Evolutionary conservation across 495 filamentous ascomycete species (phyloP), one percentile per base, ranked within the genome.

Genomic region (Penicillium goetzii): DNA sequence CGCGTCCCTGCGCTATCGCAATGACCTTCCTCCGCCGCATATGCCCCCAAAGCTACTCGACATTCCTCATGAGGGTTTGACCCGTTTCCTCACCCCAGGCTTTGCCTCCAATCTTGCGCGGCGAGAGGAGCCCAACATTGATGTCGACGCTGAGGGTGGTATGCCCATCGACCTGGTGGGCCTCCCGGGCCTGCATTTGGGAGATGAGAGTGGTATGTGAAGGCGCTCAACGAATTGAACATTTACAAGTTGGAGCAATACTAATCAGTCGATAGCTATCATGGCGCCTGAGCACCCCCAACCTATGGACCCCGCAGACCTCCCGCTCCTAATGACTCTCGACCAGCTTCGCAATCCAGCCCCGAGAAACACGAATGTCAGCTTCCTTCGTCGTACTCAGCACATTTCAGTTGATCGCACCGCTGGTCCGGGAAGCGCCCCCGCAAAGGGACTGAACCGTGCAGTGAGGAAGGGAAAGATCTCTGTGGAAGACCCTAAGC

Each of bases 121-220:
- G 65, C 92, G 96, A 63, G 93, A 98, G 78, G 88, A 93, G n/a
- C 80, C 96, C 5, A 97, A 96, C 63, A 93, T 99, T 56, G 95
- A 98, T 75, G 92, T 93, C 23, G 96, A 99, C 86, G 93, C 93
- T 21, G 96, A 98, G 80, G 86, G 97, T 61, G 95, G 96, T 38
- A 97, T 99, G 94, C 92, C 92, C 41, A 87, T 99, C 74, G 94
- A 99, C 74, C 79, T 99, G 49, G 89, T 97, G 47, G 95, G 96
- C 65, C 89, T 98, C 75, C 96, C 96, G 7, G 90, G 93, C 0
- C 86, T 98, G 47, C 97, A 98, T 72, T 86, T 98, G 65, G 93
- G 93, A 58, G 92, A 99, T 78, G 95, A 99, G 81, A 90, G 89
- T 76, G 90, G 95, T 97, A 83, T 68, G 92, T 85, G 15, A 25